phyloP scores from a whole-genome alignment of 371 early-diverging fungal species.

The Mortierella sp. region DNA sequence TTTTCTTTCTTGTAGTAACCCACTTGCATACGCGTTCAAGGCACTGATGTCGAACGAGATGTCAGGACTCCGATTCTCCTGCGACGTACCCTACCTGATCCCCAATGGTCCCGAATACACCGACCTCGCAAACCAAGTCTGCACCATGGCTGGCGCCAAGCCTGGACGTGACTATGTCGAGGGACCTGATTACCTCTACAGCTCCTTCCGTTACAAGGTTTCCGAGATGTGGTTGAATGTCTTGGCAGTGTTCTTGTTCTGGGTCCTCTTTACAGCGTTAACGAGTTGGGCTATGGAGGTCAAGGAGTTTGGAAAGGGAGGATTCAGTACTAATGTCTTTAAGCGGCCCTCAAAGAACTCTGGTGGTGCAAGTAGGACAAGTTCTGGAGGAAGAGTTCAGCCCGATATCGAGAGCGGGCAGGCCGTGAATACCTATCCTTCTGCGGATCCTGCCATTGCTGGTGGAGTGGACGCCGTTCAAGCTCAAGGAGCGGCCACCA shows the following conservation, averaged over 20 bases:
- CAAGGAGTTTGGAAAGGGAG: slow-evolving; percentile 65
- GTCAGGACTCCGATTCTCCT: slow-evolving; percentile 67
- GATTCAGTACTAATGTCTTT: slow-evolving; percentile 66
- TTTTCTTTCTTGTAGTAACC: slow-evolving; percentile 56
- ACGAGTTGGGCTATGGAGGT: slow-evolving; percentile 60
- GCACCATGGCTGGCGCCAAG: slow-evolving; percentile 70
- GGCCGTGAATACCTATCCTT: neutral
- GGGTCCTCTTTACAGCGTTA: slow-evolving; percentile 61
- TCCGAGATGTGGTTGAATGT: slow-evolving; percentile 61
- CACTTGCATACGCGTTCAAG: slow-evolving; percentile 79
- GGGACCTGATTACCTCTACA: slow-evolving; percentile 73
- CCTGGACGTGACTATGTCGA: slow-evolving; percentile 67
- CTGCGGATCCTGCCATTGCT: slow-evolving; percentile 14
- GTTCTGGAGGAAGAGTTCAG: neutral
- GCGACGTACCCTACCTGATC: slow-evolving; percentile 62
- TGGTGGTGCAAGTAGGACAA: slow-evolving; percentile 15
- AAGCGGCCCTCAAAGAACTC: slow-evolving; percentile 44
- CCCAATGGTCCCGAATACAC: slow-evolving; percentile 72
- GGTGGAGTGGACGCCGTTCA: neutral
- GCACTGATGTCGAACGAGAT: slow-evolving; percentile 83
- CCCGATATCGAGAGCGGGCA: neutral
- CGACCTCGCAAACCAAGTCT: slow-evolving; percentile 70
- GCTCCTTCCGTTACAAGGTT: slow-evolving; percentile 59
- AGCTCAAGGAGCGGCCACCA: slow-evolving; percentile 13
- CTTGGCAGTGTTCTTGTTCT: slow-evolving; percentile 62